Percentiles rank a stretch among this genome's conserved stretches.
phyloP scores from a whole-genome alignment of 805 yeast species.

The Lipomyces mesembrius region DNA sequence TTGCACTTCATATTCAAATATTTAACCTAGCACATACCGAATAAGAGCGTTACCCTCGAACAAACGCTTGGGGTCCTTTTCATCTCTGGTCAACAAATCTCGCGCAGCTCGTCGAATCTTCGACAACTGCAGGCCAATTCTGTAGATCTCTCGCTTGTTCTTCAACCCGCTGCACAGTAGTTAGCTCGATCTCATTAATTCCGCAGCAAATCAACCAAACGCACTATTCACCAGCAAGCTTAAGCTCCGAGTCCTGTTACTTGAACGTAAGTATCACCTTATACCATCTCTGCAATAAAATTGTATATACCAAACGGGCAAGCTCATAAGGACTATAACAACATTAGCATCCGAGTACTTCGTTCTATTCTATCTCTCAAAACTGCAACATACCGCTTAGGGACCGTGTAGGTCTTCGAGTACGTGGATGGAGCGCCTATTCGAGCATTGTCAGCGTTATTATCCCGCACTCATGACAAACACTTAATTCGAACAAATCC shows the following conservation, averaged over 20 bases:
- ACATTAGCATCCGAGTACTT: background rate
- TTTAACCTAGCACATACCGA: conserved; percentile 52
- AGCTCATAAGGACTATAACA: conserved; percentile 81
- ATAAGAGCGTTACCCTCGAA: conserved; percentile 99
- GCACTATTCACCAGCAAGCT: conserved; percentile 93
- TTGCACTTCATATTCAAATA: background rate
- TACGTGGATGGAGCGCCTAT: conserved; percentile 90
- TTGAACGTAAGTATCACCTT: conserved; percentile 3
- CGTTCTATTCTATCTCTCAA: background rate
- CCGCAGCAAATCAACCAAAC: background rate
- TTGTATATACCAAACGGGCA: conserved; percentile 72
- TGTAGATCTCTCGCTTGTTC: conserved; percentile 99
- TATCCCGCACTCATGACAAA: background rate
- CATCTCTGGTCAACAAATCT: conserved; percentile 99
- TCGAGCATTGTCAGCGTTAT: background rate
- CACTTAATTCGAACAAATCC: background rate
- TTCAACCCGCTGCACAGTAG: conserved; percentile 73
- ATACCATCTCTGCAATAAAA: background rate
- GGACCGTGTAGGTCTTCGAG: conserved; percentile 99
- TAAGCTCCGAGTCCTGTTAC: conserved; percentile 83
- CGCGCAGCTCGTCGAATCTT: conserved; percentile 99
- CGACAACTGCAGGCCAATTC: conserved; percentile 98
- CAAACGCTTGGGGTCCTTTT: conserved; percentile 99
- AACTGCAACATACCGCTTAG: conserved; percentile 64
- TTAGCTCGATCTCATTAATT: conserved; percentile 1